Base-by-base conservation (phyloP, 192 early-diverging fungal species). In the Podila epigama region DNA sequence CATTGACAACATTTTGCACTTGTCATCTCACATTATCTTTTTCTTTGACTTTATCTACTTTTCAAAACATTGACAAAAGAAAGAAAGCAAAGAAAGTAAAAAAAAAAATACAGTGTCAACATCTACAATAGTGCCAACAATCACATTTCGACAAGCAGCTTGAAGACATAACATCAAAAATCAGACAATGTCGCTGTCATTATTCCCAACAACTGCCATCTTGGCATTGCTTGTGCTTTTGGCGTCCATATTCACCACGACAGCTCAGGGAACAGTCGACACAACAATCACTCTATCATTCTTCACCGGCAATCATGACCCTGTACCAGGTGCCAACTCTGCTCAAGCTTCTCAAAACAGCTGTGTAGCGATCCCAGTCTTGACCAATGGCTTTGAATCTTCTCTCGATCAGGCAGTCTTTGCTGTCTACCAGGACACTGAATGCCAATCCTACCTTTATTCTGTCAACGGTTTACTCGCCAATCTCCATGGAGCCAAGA, bases 361-460 rank as follows among this genome's bases (percentile, higher is more conserved):
- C 40, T 72, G 70, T 36, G 10, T 59, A 12, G 9, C 36, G 9
- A 29, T 72, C 56, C 57, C 70, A 3, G 31, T 11, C 4, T 25
- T 60, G 13, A 54, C 63, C 13, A 54, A 22, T 15, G 56, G 55
- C 4, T 72, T 72, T 28, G 31, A 41, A 16, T 65, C 51, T 2
- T 51, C 40, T 39, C 36, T 25, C 22, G 37, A 64, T 31, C 48
- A 41, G 16, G 27, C 70, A 3, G 41, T 65, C 29, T 63, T 75
- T 42, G 72, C 72, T 3, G 9, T 75, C 27, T 75, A 68, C 31
- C 40, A 63, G 54, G 72, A 75, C 25, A 35, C 29, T 31, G 25
- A 7, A 16, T 75, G 72, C 42, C 20, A 58, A 37, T 57, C 60
- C 2, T 75, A 75, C 33, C 42, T 67, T 9, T 75, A 68, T 32